Evolutionary conservation across 768 basidiomycete species (phyloP), one percentile per base, ranked within the genome.

Genomic region (Leucogyrophana mollusca): DNA sequence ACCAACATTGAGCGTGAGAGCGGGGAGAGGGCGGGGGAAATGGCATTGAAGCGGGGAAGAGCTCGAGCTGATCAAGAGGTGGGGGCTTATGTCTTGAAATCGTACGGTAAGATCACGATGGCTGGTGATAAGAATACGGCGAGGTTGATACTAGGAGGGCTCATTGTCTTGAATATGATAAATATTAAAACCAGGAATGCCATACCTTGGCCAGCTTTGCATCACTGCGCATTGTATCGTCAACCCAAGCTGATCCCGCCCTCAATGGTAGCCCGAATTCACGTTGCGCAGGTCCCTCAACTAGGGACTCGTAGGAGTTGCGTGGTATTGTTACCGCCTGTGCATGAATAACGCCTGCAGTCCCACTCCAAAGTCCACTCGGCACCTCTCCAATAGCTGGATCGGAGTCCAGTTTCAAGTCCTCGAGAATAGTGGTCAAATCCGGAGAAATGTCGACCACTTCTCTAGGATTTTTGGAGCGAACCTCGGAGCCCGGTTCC

Each of bases 1-100:
- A 21, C 70, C 66, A 8, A 90, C 55, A 32, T 85, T 76, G 40
- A 92, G 78, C 3, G 76, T 82, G 20, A 91, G 73, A 14, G 75
- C 69, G 4, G 77, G 74, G 8, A 90, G 70, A 1, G 77, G 67
- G n/a, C 73, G 71, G 1, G 92, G 91, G 55, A 82, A 93, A 46
- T 82, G 73, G 43, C 75, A 70, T 20, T 74, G 65, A 2, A 90
- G 61, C 3, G 85, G 79, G 9, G 71, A 69, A 3, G 73, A 70
- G 5, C 66, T 63, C 4, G 69, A 57, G 37, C 67, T 65, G 27
- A 79, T 67, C 3, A 90, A 66, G 2, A 91, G 71, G 22, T 86
- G 83, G 4, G 81, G 74, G 44, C 88, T 90, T 34, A 84, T 63
- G 61, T 95, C 91, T 53, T 81, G 80, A 62, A 94, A 87, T 45